Base-by-base conservation (phyloP, 176 grass and related monocot species). In the Chrysopogon serrulatus region DNA sequence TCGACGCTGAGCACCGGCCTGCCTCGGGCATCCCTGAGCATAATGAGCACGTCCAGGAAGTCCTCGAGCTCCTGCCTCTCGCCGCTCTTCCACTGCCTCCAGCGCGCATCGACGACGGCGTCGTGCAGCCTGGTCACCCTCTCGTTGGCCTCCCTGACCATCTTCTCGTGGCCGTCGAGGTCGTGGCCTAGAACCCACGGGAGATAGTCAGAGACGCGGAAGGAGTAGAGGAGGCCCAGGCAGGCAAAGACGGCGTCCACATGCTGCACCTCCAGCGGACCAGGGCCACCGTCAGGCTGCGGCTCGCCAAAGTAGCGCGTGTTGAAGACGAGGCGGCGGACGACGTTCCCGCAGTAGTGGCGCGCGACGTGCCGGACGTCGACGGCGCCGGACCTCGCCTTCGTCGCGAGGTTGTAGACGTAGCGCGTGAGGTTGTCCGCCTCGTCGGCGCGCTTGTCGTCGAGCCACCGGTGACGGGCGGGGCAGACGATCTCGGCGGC, bases 391-490 rank as follows among this genome's bases (percentile, higher is more conserved):
- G 19, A 60, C 10, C 5, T 1, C 6, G 9, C 0, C 1, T 6
- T 13, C 13, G n/a, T n/a, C n/a, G 35, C 4, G 34, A 77, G 54
- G 56, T 14, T 63, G 36, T 63, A 32, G n/a, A 78, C 56, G 37
- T 78, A 43, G 23, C 76, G 36, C 37, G 37, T 78, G 56, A 78
- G 76, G 76, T 63, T 30, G 76, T 78, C 76, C 10, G 56, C 76
- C 76, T 78, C 76, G 8, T 0, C 76, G 56, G 56, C 56, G 1
- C 76, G 76, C 76, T 63, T 63, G 56, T 31, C 56, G 56, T 78
- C 56, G 56, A 78, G 56, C 76, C 56, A 78, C 37, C 1, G 0
- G 76, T 63, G 76, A 2, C 76, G 15, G 16, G 37, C 42, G 3
- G 56, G 56, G 56, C 56, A 43, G 24, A 21, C 5, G 76, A 78